A percentile compares a stretch with the other conserved stretches of the same genome.
phyloP scores from a whole-genome alignment of 164 flowering plant species.

The Paratinospora sagittata region DNA sequence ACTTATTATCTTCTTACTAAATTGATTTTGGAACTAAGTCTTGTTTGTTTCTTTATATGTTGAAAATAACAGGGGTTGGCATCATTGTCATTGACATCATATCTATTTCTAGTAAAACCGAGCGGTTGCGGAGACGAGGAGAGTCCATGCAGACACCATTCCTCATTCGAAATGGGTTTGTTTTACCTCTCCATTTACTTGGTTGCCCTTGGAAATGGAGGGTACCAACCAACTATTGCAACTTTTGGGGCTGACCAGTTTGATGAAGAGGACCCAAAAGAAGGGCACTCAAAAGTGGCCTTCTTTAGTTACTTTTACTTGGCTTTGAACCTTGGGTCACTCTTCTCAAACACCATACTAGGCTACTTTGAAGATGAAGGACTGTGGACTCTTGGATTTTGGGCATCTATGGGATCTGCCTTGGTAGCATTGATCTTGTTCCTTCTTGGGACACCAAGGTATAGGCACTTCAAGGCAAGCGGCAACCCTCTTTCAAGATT shows the following conservation, averaged over 20 bases:
- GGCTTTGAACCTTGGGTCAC: conserved; percentile 78
- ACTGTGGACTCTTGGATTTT: conserved; percentile 83
- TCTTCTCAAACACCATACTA: conserved; percentile 78
- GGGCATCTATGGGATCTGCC: conserved; percentile 72
- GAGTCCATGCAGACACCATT: conserved; percentile 45
- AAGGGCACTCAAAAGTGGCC: conserved; percentile 63
- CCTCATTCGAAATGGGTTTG: conserved; percentile 40
- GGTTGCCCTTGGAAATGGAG: conserved; percentile 84
- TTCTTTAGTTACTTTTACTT: conserved; percentile 94
- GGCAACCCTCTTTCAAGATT: conserved; percentile 81
- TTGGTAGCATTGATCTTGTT: conserved; percentile 58
- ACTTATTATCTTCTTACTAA: no score
- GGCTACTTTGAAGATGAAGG: conserved; percentile 83
- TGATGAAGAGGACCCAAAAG: conserved; percentile 64
- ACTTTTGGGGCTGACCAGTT: conserved; percentile 97
- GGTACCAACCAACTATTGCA: conserved; percentile 91
- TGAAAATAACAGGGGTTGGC: conserved; percentile 56
- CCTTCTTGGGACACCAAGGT: conserved; percentile 59
- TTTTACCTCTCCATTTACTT: conserved; percentile 75
- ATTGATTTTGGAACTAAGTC: background rate
- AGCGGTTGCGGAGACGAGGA: conserved; percentile 56
- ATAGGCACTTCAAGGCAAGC: conserved; percentile 70
- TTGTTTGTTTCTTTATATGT: conserved; percentile 4
- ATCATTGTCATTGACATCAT: conserved; percentile 50
- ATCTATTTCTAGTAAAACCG: conserved; percentile 64